phyloP scores from a whole-genome alignment of 345 rosid species.

The Pistacia atlantica region DNA sequence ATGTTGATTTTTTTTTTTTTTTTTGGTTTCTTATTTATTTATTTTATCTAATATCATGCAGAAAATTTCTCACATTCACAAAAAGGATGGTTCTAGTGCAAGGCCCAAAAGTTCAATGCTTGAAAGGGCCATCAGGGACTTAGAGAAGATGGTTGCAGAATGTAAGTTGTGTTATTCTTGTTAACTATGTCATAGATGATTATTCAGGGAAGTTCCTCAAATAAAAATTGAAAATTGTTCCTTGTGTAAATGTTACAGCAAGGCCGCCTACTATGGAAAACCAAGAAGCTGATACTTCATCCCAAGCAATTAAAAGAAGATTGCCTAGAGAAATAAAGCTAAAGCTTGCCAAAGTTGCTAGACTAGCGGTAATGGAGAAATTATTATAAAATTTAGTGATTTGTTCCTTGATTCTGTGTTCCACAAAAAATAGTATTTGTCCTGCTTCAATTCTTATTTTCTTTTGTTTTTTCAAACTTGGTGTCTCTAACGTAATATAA shows the following conservation, averaged over 20 bases:
- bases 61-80: conserved; percentile 50
- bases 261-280: conserved; percentile 76
- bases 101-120: conserved; percentile 68
- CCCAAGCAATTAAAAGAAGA: conserved; percentile 78
- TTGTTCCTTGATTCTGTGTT: conserved; percentile 3
- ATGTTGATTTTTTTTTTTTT: conserved; percentile 26
- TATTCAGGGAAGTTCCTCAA: neutral
- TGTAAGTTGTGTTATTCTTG: conserved; percentile 51
- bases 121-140: conserved; percentile 87
- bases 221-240: conserved; percentile 8
- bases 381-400: neutral
- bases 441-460: neutral
- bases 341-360: conserved; percentile 77
- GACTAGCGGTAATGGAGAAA: conserved; percentile 57
- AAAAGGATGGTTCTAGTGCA: conserved; percentile 58
- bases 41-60: conserved; percentile 32
- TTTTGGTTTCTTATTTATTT: too few relatives aligned
- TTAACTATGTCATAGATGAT: conserved; percentile 7
- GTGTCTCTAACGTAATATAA: conserved; percentile 13
- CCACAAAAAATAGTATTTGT: conserved; percentile 6
- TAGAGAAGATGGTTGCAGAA: conserved; percentile 89
- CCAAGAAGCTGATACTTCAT: conserved; percentile 72
- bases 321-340: conserved; percentile 71
- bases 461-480: neutral
- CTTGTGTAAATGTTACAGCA: conserved; percentile 48